Evolutionary conservation across 139 green algal genomes (phyloP).

Genomic region (Parachlorella kessleri): DNA sequence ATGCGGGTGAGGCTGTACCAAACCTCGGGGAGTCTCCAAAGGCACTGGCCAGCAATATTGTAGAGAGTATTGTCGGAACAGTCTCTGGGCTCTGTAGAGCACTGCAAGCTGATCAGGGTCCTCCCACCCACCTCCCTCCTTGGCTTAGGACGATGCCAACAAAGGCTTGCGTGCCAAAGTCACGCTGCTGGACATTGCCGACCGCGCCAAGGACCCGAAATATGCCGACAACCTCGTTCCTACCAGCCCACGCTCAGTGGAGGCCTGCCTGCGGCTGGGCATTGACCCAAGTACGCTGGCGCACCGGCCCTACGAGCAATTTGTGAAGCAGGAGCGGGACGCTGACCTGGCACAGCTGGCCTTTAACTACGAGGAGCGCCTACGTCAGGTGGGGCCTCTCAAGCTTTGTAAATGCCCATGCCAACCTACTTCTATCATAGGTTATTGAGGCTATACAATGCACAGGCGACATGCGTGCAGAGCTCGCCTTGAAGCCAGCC

Average conservation of each 20-base stretch:
- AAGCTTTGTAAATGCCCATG: too few species aligned
- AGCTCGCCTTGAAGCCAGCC: too few species aligned
- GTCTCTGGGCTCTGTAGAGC: too few species aligned
- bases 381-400: constrained; percentile 75
- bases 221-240: constrained; percentile 24
- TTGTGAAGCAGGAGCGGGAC: constrained; percentile 48
- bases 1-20: background rate
- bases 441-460: too few species aligned
- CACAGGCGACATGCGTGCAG: too few species aligned
- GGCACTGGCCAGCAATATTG: too few species aligned
- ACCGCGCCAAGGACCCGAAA: constrained; percentile 41
- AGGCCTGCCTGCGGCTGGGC: constrained; percentile 83
- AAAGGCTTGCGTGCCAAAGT: constrained; percentile 57
- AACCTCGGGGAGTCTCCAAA: background rate
- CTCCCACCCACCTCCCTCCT: background rate
- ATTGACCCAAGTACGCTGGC: constrained; percentile 81
- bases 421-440: too few species aligned
- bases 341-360: constrained; percentile 63
- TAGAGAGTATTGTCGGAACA: too few species aligned
- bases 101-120: background rate
- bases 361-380: constrained; percentile 68
- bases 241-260: constrained; percentile 69
- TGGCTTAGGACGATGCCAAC: constrained; percentile 50
- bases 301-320: constrained; percentile 62
- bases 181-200: constrained; percentile 71